Conservation (phyloP, 441 rosid genomes). For the Pelargonium cotyledonis region DNA sequence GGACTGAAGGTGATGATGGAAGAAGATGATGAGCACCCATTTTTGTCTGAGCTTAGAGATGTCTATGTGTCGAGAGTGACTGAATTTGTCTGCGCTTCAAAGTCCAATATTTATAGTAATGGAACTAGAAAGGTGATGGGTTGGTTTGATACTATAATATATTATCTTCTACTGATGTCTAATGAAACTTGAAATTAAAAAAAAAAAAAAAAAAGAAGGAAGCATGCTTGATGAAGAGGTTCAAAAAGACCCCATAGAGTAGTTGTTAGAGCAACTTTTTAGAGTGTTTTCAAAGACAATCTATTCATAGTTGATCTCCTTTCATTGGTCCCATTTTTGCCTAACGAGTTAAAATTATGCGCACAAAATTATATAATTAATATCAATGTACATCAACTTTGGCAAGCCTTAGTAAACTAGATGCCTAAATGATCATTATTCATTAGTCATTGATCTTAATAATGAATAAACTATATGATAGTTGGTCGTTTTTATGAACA, state of each 20-base stretch:
- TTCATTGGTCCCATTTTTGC: neutral
- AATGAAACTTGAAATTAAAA: too few relatives aligned
- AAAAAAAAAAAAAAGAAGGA: too few relatives aligned
- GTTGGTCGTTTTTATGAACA: too few relatives aligned
- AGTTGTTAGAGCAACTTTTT: neutral
- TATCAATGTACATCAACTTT: too few relatives aligned
- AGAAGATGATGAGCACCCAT: neutral
- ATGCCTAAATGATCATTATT: too few relatives aligned
- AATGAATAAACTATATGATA: too few relatives aligned
- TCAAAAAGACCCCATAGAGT: neutral
- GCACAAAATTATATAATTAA: neutral
- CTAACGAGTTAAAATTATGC: neutral
- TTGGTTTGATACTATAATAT: too few relatives aligned
- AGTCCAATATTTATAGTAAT: neutral
- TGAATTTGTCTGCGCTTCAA: neutral
- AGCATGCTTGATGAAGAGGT: neutral
- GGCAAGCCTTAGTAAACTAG: too few relatives aligned
- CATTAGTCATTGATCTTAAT: too few relatives aligned
- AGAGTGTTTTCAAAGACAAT: conserved; percentile 3
- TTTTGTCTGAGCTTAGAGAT: neutral
- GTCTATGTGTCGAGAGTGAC: neutral
- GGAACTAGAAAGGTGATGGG: too few relatives aligned
- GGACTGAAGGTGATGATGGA: neutral
- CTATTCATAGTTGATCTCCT: neutral
- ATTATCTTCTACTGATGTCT: too few relatives aligned